A percentile compares a stretch with the other conserved stretches of the same genome.
Conservation (phyloP, 2,329 filamentous ascomycete genomes). For the Claviceps pazoutovae region DNA sequence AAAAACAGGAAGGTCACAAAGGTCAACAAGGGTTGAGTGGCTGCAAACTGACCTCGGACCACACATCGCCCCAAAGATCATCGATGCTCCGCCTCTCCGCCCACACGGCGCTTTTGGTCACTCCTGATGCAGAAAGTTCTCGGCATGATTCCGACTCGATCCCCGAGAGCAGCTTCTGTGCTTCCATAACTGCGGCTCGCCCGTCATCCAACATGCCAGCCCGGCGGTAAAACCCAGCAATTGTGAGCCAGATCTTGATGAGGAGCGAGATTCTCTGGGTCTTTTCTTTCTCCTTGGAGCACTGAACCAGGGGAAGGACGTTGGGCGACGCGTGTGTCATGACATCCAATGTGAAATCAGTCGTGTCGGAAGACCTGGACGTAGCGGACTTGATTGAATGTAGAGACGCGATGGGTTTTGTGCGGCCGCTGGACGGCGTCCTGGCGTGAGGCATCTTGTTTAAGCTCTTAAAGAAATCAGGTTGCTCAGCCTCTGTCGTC, state of each 20-base stretch:
- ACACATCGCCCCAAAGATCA: slow-evolving; percentile 73
- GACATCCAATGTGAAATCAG: slow-evolving; percentile 25
- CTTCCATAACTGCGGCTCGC: slow-evolving; percentile 67
- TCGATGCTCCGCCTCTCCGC: slow-evolving; percentile 69
- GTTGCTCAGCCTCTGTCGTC: slow-evolving; percentile 24
- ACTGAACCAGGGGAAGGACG: slow-evolving; percentile 37
- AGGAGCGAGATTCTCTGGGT: slow-evolving; percentile 41
- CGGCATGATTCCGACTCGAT: slow-evolving; percentile 54
- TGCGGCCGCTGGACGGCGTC: slow-evolving; percentile 28
- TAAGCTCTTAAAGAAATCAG: slow-evolving; percentile 30
- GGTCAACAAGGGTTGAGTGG: neutral
- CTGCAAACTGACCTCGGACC: slow-evolving; percentile 51
- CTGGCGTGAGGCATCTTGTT: slow-evolving; percentile 24
- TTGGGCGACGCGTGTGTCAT: slow-evolving; percentile 30
- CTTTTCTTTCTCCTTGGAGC: slow-evolving; percentile 38
- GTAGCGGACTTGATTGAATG: slow-evolving; percentile 31
- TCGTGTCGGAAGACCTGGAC: slow-evolving; percentile 25
- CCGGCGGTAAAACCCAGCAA: slow-evolving; percentile 75
- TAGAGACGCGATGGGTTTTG: slow-evolving; percentile 29
- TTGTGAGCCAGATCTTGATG: slow-evolving; percentile 77
- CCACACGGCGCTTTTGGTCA: slow-evolving; percentile 56
- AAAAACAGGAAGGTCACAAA: neutral
- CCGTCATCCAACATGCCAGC: slow-evolving; percentile 71
- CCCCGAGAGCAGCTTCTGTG: slow-evolving; percentile 56
- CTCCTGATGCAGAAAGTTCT: slow-evolving; percentile 47